phyloP scores from a whole-genome alignment of 208 protist species.

The Trypanosoma rangeli region DNA sequence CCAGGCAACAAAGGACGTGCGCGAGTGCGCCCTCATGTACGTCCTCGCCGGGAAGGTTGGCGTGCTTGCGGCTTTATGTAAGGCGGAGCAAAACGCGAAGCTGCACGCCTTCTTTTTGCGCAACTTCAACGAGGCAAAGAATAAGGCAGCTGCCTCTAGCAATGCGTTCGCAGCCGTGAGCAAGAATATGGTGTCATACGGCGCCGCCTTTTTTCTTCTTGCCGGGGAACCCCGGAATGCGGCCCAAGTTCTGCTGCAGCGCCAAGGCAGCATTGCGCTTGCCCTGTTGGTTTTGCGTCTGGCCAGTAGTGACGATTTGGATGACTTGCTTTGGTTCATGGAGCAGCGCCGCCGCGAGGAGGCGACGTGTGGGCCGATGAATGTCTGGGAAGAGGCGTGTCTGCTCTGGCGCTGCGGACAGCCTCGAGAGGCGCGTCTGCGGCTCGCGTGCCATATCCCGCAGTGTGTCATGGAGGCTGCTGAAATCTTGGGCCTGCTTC shows the following conservation, averaged over 20 bases:
- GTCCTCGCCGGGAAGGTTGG: constrained; percentile 74
- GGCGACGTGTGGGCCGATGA: constrained; percentile 26
- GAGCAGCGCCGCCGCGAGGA: constrained; percentile 29
- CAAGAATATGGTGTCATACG: constrained; percentile 87
- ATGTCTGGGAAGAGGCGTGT: constrained; percentile 65
- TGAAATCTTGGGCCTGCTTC: constrained; percentile 16
- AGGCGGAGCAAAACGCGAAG: constrained; percentile 72
- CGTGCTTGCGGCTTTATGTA: constrained; percentile 90
- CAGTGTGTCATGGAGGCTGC: constrained; percentile 11
- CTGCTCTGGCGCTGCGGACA: constrained; percentile 55
- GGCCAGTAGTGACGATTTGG: constrained; percentile 20
- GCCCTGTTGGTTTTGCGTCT: constrained; percentile 81
- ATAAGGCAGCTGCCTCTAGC: constrained; percentile 75
- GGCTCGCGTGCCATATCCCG: constrained; percentile 7
- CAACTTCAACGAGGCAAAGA: constrained; percentile 73
- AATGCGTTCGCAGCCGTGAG: constrained; percentile 92
- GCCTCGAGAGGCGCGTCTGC: constrained; percentile 12
- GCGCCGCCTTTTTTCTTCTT: constrained; percentile 92
- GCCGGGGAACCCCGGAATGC: constrained; percentile 85
- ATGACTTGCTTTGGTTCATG: constrained; percentile 42
- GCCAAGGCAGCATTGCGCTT: constrained; percentile 55
- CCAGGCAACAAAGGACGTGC: constrained; percentile 66
- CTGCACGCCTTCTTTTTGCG: constrained; percentile 90
- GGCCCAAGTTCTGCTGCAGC: constrained; percentile 86
- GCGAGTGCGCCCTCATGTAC: constrained; percentile 89